Base-by-base conservation (phyloP, 176 grass and related monocot species). In the Oryza meyeriana region DNA sequence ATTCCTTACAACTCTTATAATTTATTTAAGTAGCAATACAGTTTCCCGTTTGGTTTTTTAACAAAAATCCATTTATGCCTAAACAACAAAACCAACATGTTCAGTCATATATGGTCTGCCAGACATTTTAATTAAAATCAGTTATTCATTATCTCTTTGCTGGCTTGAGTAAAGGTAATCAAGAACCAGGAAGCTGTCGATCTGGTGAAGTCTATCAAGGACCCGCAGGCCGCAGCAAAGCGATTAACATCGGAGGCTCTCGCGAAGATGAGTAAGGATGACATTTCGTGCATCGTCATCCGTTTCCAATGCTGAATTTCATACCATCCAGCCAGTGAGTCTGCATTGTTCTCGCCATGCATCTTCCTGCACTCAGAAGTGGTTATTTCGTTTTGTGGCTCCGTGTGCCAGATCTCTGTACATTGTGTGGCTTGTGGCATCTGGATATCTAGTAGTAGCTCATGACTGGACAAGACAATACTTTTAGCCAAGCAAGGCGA, bases 201-300 rank as follows among this genome's bases (percentile, higher is more conserved):
- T 89, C 57, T 93, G 32, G 84, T 97, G 84, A 93, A 89, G 67
- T 83, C 84, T 57, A 85, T 90, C 58, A 93, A 93, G 91, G 88
- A 97, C 78, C 94, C 94, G 1, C 91, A 89, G 74, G 87, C 85
- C 10, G 88, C 94, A 39, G 94, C 94, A 38, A 97, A 97, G 79
- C 73, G 81, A 27, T 75, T 97, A 58, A 93, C 94, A 2, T 81
- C 86, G 0, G 84, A 93, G 81, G 94, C 91, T 10, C 81, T 97
- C 18, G 8, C 45, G 2, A 88, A 74, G 85, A 93, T 88, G 84
- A 97, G 94, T 71, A 95, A 97, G 79, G 90, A 93, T 13, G 94
- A 97, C 61, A 93, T 97, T 76, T 97, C 94, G 8, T 97, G 94
- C 79, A 85, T 97, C 3, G 91, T 97, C 8, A 91, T 97, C 65